Evolutionary conservation across 177 flowering plant genomes (phyloP).

Genomic region (Telopea speciosissima): DNA sequence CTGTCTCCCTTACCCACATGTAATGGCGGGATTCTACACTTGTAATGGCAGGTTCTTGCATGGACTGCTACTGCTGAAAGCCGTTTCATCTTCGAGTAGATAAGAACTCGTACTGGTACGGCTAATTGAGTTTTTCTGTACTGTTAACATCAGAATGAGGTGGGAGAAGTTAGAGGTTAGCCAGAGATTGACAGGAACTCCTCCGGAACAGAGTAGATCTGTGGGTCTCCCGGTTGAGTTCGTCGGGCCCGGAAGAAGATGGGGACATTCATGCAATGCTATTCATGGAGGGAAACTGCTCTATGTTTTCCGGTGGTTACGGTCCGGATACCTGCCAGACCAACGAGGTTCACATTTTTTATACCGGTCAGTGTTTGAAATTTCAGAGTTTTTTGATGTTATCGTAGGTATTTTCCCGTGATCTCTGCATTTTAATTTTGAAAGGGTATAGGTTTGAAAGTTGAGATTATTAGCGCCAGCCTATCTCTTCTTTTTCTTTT

Average conservation of each 20-base stretch:
- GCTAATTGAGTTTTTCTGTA: no score
- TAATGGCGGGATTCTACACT: no score
- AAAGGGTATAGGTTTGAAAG: neutral
- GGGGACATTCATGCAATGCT: slow-evolving; percentile 97
- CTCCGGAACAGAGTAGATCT: slow-evolving; percentile 25
- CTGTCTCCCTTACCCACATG: no score
- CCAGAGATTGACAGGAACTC: slow-evolving; percentile 15
- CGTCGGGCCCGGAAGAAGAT: slow-evolving; percentile 77
- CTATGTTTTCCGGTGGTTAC: slow-evolving; percentile 90
- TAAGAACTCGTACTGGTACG: no score
- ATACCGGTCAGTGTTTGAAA: slow-evolving; percentile 49
- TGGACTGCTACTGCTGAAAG: no score
- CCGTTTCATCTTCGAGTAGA: no score
- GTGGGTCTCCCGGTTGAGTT: slow-evolving; percentile 22
- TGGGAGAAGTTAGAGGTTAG: slow-evolving; percentile 29
- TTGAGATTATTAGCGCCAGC: neutral
- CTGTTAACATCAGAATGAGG: slow-evolving; percentile 21
- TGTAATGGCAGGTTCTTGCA: no score
- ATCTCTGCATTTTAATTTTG: neutral
- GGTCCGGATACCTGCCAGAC: slow-evolving; percentile 80
- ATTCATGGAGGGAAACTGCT: slow-evolving; percentile 72
- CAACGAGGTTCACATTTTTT: slow-evolving; percentile 86
- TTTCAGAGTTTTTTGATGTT: neutral
- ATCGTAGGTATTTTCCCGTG: neutral
- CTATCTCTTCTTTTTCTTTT: neutral